Percentiles rank a stretch among this genome's conserved stretches.
Evolutionary conservation across 768 basidiomycete species (phyloP).

Genomic region (Hypsizygus marmoreus): DNA sequence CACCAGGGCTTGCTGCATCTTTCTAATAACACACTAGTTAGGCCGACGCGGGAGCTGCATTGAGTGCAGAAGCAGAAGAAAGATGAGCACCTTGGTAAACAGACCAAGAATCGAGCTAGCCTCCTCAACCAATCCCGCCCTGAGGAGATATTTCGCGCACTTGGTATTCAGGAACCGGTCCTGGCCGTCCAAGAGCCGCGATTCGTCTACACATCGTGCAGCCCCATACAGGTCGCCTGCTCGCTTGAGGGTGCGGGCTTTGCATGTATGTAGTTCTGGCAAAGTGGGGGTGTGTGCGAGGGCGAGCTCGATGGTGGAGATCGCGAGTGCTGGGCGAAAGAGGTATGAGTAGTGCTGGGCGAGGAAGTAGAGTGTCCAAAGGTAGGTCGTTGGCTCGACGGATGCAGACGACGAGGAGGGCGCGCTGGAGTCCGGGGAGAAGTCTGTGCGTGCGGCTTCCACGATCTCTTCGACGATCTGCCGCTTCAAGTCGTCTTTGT

Average conservation of each 20-base stretch:
- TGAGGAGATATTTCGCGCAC: conserved; percentile 84
- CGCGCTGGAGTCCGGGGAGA: conserved; percentile 24
- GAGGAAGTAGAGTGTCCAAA: conserved; percentile 96
- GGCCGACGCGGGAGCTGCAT: too few species aligned
- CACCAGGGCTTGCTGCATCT: conserved; percentile 71
- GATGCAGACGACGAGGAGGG: conserved; percentile 23
- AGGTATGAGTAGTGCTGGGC: conserved; percentile 84
- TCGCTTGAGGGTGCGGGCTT: conserved; percentile 84
- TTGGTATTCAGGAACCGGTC: conserved; percentile 96
- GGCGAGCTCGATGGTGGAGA: conserved; percentile 66
- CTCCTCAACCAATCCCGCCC: conserved; percentile 79
- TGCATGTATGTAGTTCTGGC: conserved; percentile 84
- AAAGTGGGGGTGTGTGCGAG: conserved; percentile 89
- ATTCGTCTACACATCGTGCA: conserved; percentile 75
- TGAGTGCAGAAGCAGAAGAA: background rate
- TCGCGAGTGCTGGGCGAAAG: conserved; percentile 49
- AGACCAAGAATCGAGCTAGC: conserved; percentile 75
- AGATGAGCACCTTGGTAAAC: conserved; percentile 81
- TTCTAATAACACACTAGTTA: too few species aligned
- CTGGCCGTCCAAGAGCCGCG: conserved; percentile 85
- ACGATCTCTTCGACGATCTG: conserved; percentile 68
- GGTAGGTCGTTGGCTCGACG: conserved; percentile 75
- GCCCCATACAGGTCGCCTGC: conserved; percentile 80
- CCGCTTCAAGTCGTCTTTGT: conserved; percentile 64
- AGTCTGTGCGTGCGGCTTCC: conserved; percentile 46